Conservation (phyloP, 1,284 basidiomycete species). For the Leccinum angustisporum region DNA sequence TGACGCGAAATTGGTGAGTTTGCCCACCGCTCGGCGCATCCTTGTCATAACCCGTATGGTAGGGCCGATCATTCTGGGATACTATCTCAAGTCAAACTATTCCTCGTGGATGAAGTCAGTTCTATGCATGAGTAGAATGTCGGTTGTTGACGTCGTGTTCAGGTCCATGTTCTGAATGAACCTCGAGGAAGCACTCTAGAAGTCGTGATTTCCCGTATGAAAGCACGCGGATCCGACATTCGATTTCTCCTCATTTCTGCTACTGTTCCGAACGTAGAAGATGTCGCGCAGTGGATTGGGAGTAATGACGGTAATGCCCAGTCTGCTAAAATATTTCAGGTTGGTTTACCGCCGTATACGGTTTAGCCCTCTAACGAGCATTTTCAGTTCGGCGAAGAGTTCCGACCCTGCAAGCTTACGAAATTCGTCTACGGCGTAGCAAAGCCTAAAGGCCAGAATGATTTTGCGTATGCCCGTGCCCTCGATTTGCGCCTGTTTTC, state of each 20-base stretch:
- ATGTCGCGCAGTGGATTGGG: constrained; percentile 91
- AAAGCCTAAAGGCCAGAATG: constrained; percentile 65
- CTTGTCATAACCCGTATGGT: constrained; percentile 12
- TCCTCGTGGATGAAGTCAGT: constrained; percentile 84
- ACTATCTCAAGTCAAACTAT: constrained; percentile 69
- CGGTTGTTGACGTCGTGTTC: constrained; percentile 1
- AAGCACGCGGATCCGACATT: constrained; percentile 62
- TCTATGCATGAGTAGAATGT: neutral
- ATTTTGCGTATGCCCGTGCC: constrained; percentile 73
- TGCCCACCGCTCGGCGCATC: neutral
- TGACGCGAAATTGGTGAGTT: constrained; percentile 81
- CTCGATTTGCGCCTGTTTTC: constrained; percentile 78
- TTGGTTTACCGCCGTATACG: constrained; percentile 29
- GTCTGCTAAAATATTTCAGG: constrained; percentile 74
- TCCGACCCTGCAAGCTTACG: constrained; percentile 79
- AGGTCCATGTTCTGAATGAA: constrained; percentile 94
- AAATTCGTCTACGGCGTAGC: constrained; percentile 67
- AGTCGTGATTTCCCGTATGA: constrained; percentile 93
- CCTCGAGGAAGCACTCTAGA: constrained; percentile 88
- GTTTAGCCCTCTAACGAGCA: neutral
- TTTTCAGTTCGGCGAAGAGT: constrained; percentile 86
- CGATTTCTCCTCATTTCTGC: constrained; percentile 91
- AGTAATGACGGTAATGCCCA: constrained; percentile 34
- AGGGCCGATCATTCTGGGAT: constrained; percentile 68
- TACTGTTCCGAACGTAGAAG: constrained; percentile 90